A percentile compares a stretch with the other conserved stretches of the same genome.
phyloP scores from a whole-genome alignment of 768 basidiomycete genomes.

The Pleurotus sapidus region DNA sequence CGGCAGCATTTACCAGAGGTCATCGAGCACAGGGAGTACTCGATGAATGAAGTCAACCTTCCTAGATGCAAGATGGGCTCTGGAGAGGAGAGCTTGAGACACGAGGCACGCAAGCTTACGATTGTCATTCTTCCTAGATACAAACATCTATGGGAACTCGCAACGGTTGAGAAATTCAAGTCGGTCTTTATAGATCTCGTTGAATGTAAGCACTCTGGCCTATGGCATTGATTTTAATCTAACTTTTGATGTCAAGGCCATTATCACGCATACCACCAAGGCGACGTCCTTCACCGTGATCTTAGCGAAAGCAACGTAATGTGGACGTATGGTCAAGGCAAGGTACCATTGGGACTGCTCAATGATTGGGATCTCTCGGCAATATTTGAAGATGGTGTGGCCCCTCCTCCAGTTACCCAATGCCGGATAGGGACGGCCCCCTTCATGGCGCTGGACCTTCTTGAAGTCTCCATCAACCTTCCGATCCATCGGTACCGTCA shows the following conservation, averaged over 20 bases:
- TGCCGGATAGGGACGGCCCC: conserved; percentile 20
- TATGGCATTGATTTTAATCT: not conserved
- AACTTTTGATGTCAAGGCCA: conserved; percentile 14
- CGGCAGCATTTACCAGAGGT: not conserved
- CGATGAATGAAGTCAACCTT: not conserved
- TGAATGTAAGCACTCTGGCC: not conserved
- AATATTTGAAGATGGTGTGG: not conserved
- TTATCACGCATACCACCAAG: conserved; percentile 20
- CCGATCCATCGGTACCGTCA: conserved; percentile 23
- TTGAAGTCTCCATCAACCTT: conserved; percentile 8
- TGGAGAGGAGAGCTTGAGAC: not conserved
- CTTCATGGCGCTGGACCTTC: conserved; percentile 30
- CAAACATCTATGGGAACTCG: conserved; percentile 3
- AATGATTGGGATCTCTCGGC: conserved; percentile 25
- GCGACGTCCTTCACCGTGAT: conserved; percentile 23
- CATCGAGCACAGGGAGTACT: not conserved
- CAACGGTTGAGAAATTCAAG: not conserved
- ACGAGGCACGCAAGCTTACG: not conserved
- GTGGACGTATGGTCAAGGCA: conserved; percentile 12
- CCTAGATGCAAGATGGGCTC: not conserved
- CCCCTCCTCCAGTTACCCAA: not conserved
- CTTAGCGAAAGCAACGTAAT: conserved; percentile 28
- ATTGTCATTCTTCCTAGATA: not conserved
- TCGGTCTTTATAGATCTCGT: not conserved
- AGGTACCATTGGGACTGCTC: conserved; percentile 17